Evolutionary conservation across 257 asterid species (phyloP).

Genomic region (Plectranthus barbatus): DNA sequence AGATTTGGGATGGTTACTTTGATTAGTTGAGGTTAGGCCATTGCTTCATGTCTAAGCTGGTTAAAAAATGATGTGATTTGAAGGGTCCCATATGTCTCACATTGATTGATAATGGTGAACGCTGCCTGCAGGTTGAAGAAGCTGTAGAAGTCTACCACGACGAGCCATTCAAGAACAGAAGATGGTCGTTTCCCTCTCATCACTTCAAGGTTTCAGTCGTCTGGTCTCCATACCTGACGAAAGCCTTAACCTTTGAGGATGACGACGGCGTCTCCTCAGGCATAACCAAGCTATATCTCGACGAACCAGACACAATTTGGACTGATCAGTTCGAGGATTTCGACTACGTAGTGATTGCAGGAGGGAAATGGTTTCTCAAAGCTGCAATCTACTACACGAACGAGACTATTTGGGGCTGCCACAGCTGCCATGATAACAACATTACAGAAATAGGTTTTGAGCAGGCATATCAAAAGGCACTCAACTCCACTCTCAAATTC

Average conservation of each 20-base stretch:
- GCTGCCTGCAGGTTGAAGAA: conserved; percentile 41
- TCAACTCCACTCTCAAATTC: conserved; percentile 36
- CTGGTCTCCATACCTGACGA: conserved; percentile 73
- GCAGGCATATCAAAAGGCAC: conserved; percentile 47
- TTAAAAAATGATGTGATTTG: conserved; percentile 10
- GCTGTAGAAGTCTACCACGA: conserved; percentile 66
- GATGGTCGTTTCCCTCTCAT: conserved; percentile 60
- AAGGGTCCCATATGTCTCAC: conserved; percentile 17
- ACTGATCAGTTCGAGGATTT: conserved; percentile 34
- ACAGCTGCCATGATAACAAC: conserved; percentile 48
- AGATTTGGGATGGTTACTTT: conserved; percentile 3
- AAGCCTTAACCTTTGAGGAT: conserved; percentile 51
- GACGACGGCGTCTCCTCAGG: conserved; percentile 58
- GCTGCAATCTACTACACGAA: conserved; percentile 53
- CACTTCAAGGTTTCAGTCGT: conserved; percentile 49
- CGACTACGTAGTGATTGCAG: conserved; percentile 47
- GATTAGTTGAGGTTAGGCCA: background rate
- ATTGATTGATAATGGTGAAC: background rate
- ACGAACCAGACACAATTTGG: conserved; percentile 56
- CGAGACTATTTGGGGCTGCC: conserved; percentile 56
- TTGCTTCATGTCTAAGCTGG: conserved; percentile 9
- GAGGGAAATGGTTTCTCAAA: conserved; percentile 81
- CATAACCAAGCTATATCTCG: conserved; percentile 54
- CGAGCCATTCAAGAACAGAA: conserved; percentile 41
- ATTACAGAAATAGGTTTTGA: conserved; percentile 46